phyloP scores from a whole-genome alignment of 805 yeast species.

The Monosporozyma aerobia region DNA sequence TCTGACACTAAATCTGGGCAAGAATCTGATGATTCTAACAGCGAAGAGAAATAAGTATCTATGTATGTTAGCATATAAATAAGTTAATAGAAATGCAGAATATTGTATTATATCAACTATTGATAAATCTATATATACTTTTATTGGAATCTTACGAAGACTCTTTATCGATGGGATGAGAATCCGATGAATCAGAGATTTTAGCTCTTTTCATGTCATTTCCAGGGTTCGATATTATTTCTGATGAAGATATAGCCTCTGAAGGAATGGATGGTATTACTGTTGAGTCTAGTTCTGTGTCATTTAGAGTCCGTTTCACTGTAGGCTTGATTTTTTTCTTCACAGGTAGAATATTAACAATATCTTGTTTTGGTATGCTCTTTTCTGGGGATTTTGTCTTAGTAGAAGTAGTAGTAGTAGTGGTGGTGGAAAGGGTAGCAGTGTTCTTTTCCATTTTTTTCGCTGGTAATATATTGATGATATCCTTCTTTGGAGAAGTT shows the following conservation, averaged over 20 bases:
- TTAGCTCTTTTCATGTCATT: background rate
- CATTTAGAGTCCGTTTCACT: slow-evolving; percentile 1
- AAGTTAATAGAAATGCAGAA: background rate
- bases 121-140: background rate
- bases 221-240: background rate
- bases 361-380: background rate
- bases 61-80: background rate
- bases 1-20: background rate
- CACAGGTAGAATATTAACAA: background rate
- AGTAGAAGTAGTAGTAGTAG: too few species aligned
- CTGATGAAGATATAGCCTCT: background rate
- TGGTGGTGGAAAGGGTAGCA: too few species aligned
- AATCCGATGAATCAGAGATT: background rate
- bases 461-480: background rate
- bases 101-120: background rate
- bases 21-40: background rate
- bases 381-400: background rate
- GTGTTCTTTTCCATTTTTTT: background rate
- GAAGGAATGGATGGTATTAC: background rate
- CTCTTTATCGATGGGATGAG: background rate
- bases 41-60: background rate
- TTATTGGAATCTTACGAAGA: background rate
- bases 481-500: background rate
- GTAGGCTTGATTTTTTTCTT: slow-evolving; percentile 16
- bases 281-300: background rate